These are phyloP conservation scores for Arthrobotrys sphaeroides DNA, from an alignment of 2,329 filamentous ascomycete genomes.

Conservation along the genomic window DNA sequence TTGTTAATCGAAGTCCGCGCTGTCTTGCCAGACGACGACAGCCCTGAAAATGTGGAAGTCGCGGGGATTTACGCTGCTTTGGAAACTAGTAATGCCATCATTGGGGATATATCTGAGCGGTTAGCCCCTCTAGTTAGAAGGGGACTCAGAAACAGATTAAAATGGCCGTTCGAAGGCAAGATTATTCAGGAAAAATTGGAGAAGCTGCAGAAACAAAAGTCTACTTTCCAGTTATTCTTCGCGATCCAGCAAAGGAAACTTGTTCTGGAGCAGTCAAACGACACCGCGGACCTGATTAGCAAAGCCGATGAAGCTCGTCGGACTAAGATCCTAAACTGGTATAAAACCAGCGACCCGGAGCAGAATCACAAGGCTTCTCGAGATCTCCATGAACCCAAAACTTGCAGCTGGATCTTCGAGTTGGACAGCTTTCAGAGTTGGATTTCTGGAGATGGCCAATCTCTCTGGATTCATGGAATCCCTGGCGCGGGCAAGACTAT, in stretches of 20 bases:
- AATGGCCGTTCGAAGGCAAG: constrained; percentile 32
- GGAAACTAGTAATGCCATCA: neutral
- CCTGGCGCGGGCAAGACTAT: constrained; percentile 43
- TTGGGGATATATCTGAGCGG: constrained; percentile 8
- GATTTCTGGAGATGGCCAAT: neutral
- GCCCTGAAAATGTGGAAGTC: neutral
- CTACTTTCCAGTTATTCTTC: constrained; percentile 28
- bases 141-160: neutral
- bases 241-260: constrained; percentile 10
- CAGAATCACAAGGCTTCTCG: constrained; percentile 34
- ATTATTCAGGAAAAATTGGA: constrained; percentile 21
- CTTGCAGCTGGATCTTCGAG: constrained; percentile 25
- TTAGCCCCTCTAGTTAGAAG: constrained; percentile 7
- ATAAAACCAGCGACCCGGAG: constrained; percentile 47
- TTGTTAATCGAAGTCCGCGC: constrained; percentile 23
- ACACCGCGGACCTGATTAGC: neutral
- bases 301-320: constrained; percentile 4
- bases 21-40: neutral
- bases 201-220: constrained; percentile 18
- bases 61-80: neutral
- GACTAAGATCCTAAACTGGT: constrained; percentile 28
- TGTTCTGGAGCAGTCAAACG: neutral
- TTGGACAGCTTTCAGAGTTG: constrained; percentile 21
- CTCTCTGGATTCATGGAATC: constrained; percentile 40
- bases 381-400: neutral